phyloP scores from a whole-genome alignment of 2,329 filamentous ascomycete species.

The Metarhizium humberi region DNA sequence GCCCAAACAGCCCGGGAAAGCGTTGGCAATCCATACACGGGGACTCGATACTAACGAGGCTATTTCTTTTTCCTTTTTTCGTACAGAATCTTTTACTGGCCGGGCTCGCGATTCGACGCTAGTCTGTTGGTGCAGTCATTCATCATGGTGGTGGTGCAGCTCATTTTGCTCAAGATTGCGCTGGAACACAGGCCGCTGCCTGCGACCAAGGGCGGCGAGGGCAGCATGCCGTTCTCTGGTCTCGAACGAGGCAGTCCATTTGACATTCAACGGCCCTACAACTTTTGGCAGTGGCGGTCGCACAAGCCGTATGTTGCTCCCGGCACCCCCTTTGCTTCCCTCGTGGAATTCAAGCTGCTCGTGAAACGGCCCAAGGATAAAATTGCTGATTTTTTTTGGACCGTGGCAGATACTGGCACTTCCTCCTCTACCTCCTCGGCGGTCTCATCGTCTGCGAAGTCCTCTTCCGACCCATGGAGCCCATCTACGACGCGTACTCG shows the following conservation, averaged over 20 bases:
- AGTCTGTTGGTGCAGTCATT: conserved; percentile 56
- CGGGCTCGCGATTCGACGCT: conserved; percentile 54
- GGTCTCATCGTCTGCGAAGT: conserved; percentile 55
- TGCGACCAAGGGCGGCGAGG: conserved; percentile 50
- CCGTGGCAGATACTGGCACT: conserved; percentile 60
- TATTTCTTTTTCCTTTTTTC: too few species aligned
- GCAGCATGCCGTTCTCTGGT: conserved; percentile 53
- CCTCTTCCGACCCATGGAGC: conserved; percentile 48
- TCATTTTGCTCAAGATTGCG: conserved; percentile 56
- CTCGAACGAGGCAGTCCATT: conserved; percentile 27
- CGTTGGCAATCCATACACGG: not conserved
- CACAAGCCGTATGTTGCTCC: conserved; percentile 48
- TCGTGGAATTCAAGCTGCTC: not conserved
- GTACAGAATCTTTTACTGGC: conserved; percentile 59
- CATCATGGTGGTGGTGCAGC: conserved; percentile 56
- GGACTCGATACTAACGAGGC: not conserved
- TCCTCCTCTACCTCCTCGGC: conserved; percentile 58
- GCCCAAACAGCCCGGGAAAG: too few species aligned
- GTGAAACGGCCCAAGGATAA: not conserved
- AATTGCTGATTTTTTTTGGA: not conserved
- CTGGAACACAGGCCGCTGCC: conserved; percentile 56
- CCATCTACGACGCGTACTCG: conserved; percentile 57
- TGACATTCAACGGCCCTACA: conserved; percentile 51
- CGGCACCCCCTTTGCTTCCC: not conserved
- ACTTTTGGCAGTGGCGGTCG: conserved; percentile 76